These are phyloP conservation scores for Coniochaeta pulveracea DNA, from an alignment of 2,329 filamentous ascomycete species.

Conservation along the genomic window DNA sequence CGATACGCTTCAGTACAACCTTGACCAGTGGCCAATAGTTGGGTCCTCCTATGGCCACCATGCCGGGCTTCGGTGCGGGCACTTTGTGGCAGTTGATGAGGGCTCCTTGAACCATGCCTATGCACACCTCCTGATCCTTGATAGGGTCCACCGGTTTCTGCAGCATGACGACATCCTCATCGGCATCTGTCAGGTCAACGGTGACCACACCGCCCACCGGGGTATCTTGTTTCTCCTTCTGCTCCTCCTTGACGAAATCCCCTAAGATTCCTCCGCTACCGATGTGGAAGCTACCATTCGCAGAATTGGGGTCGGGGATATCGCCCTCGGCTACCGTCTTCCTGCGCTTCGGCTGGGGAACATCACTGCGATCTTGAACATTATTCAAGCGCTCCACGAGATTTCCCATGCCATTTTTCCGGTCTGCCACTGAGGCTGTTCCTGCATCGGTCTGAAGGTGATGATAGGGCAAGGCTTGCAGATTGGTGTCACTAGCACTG, in stretches of 20 bases:
- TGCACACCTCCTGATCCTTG: conserved; percentile 64
- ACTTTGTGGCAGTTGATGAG: conserved; percentile 56
- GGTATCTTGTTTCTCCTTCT: conserved; percentile 27
- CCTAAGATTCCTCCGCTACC: conserved; percentile 48
- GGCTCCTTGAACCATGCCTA: conserved; percentile 61
- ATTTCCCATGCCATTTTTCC: conserved; percentile 34
- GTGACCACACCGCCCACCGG: conserved; percentile 25
- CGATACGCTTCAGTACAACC: conserved; percentile 52
- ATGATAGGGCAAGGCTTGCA: conserved; percentile 2
- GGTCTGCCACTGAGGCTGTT: conserved; percentile 1
- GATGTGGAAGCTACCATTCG: conserved; percentile 29
- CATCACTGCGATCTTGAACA: conserved; percentile 51
- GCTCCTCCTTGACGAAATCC: conserved; percentile 53
- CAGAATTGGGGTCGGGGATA: conserved; percentile 15
- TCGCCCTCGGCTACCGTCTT: conserved; percentile 47
- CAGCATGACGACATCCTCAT: conserved; percentile 47
- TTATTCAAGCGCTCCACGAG: conserved; percentile 71
- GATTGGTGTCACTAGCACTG: conserved; percentile 13
- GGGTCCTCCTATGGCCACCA: conserved; percentile 44
- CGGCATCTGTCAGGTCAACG: conserved; percentile 49
- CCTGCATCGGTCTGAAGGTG: conserved; percentile 4
- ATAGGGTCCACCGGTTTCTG: conserved; percentile 50
- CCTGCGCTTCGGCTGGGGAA: conserved; percentile 53
- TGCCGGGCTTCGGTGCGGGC: conserved; percentile 56
- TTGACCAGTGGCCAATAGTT: conserved; percentile 64